A percentile compares a stretch with the other conserved stretches of the same genome.
Conservation (phyloP, 2,329 filamentous ascomycete genomes). For the Helicocarpus griseus region DNA sequence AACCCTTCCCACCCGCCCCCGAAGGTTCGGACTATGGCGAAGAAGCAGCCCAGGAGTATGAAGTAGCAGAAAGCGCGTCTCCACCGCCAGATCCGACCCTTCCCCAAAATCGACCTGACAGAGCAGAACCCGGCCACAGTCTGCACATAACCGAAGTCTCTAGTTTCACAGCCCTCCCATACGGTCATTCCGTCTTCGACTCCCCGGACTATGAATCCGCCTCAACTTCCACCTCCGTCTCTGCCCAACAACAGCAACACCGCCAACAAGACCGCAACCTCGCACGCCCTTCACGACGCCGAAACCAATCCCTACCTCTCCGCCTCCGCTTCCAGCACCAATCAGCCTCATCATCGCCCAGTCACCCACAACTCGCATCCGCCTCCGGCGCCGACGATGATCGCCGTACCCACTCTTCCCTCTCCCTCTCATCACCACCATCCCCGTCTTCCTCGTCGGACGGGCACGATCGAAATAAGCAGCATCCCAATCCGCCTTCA, state of each 20-base stretch:
- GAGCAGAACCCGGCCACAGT: slow-evolving; percentile 17
- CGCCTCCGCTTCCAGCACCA: slow-evolving; percentile 33
- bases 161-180: slow-evolving; percentile 4
- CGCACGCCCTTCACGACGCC: slow-evolving; percentile 6
- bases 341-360: slow-evolving; percentile 21
- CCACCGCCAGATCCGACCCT: slow-evolving; percentile 33
- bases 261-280: slow-evolving; percentile 18
- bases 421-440: slow-evolving; percentile 26
- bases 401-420: slow-evolving; percentile 11
- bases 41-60: neutral
- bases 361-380: slow-evolving; percentile 6
- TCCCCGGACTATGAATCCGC: slow-evolving; percentile 13
- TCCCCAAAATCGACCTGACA: slow-evolving; percentile 37
- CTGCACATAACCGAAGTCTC: slow-evolving; percentile 9
- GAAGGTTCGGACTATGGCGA: slow-evolving; percentile 4
- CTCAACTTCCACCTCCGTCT: slow-evolving; percentile 8
- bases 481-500: slow-evolving; percentile 6
- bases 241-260: slow-evolving; percentile 20
- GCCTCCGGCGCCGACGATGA: slow-evolving; percentile 11
- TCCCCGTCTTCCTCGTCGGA: slow-evolving; percentile 25
- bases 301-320: slow-evolving; percentile 19
- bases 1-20: slow-evolving; percentile 10
- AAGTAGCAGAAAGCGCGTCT: neutral
- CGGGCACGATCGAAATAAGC: too few relatives aligned
- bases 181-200: slow-evolving; percentile 4